These are phyloP conservation scores for Yamadazyma sp. DNA, from an alignment of 1,139 yeast genomes.

Conservation along the genomic window DNA sequence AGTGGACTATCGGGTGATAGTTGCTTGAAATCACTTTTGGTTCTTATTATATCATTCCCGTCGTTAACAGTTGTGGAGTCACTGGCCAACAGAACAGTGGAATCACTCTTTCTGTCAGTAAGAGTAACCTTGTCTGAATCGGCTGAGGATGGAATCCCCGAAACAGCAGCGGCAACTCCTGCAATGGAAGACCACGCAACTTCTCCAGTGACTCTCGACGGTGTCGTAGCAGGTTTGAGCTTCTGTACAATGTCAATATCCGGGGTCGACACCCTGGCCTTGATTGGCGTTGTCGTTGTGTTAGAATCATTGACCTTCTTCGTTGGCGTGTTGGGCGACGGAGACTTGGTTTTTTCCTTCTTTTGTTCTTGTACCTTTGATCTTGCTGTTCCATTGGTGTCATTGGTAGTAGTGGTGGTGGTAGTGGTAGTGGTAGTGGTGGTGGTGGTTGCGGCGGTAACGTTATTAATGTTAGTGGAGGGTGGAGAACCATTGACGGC, in stretches of 20 bases:
- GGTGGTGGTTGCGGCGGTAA: background rate
- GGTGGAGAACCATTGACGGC: too few relatives aligned
- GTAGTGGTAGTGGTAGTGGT: background rate
- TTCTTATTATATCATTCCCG: background rate
- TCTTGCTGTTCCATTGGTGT: constrained; percentile 1
- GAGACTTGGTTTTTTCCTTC: constrained; percentile 12
- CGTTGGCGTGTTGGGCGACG: constrained; percentile 14
- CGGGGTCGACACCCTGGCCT: constrained; percentile 18
- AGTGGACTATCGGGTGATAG: constrained; percentile 7
- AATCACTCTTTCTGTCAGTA: constrained; percentile 6
- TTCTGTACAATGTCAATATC: constrained; percentile 43
- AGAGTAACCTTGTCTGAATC: constrained; percentile 10
- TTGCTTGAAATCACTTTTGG: background rate
- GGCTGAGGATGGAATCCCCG: constrained; percentile 28
- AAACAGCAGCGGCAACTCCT: constrained; percentile 26
- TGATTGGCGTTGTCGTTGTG: constrained; percentile 17
- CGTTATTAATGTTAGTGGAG: background rate
- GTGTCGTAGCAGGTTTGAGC: constrained; percentile 67
- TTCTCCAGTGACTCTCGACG: constrained; percentile 62
- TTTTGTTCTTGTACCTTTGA: constrained; percentile 4
- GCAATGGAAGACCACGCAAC: constrained; percentile 74
- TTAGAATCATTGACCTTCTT: constrained; percentile 9
- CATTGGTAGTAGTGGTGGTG: background rate
- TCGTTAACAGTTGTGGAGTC: constrained; percentile 1
- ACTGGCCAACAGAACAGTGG: constrained; percentile 7